Percentiles rank a stretch among this genome's conserved stretches.
Evolutionary conservation across 805 yeast genomes (phyloP).

Genomic region (Kodamaea sagamina): DNA sequence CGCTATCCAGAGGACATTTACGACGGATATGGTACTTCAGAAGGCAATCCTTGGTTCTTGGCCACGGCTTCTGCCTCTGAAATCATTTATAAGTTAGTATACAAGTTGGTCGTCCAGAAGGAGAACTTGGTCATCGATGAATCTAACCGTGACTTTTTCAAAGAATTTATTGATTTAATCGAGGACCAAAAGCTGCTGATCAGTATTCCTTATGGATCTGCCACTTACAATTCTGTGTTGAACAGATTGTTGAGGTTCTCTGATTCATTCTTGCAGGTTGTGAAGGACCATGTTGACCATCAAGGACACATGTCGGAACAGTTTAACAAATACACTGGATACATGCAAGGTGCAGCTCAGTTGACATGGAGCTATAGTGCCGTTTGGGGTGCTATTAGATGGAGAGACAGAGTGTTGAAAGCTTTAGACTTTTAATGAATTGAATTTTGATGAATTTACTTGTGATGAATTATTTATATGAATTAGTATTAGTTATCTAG

Average conservation of each 20-base stretch:
- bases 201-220: conserved; percentile 39
- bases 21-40: conserved; percentile 68
- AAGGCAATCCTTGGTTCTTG: conserved; percentile 95
- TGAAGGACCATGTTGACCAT: conserved; percentile 59
- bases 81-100: conserved; percentile 55
- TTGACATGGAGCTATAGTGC: conserved; percentile 92
- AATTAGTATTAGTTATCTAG: conserved; percentile 7
- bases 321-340: conserved; percentile 78
- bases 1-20: conserved; percentile 92
- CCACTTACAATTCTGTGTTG: conserved; percentile 49
- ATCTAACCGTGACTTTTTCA: conserved; percentile 31
- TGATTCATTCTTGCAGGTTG: conserved; percentile 65
- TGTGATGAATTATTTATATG: not conserved
- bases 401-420: conserved; percentile 51
- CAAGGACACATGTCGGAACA: conserved; percentile 87
- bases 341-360: conserved; percentile 81
- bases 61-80: conserved; percentile 72
- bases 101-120: conserved; percentile 39
- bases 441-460: not conserved
- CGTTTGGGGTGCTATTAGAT: conserved; percentile 65
- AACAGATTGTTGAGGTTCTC: conserved; percentile 52
- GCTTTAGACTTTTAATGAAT: conserved; percentile 3
- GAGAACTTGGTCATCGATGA: conserved; percentile 47
- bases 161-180: conserved; percentile 31
- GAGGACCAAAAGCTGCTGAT: conserved; percentile 17